Conservation (phyloP, 768 basidiomycete genomes). For the Phallus indusiatus region DNA sequence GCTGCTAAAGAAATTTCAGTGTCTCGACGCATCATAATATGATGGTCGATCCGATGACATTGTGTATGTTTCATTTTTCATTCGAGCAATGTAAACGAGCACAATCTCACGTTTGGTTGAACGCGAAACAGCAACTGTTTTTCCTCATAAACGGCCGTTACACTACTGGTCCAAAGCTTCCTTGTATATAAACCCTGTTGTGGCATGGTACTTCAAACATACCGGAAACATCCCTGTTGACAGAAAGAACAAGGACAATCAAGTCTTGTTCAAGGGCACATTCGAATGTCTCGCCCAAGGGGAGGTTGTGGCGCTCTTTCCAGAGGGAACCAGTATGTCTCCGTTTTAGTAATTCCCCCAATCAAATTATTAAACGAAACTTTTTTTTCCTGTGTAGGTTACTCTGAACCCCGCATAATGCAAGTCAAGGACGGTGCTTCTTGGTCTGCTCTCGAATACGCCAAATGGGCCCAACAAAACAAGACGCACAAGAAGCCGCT, state of each 20-base stretch:
- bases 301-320: slow-evolving; percentile 85
- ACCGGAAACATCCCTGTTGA: slow-evolving; percentile 99
- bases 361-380: not conserved
- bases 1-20: too few species aligned
- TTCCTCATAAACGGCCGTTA: slow-evolving; percentile 72
- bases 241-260: slow-evolving; percentile 87
- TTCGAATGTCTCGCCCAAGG: slow-evolving; percentile 77
- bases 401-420: slow-evolving; percentile 80
- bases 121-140: slow-evolving; percentile 54
- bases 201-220: slow-evolving; percentile 66
- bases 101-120: slow-evolving; percentile 12
- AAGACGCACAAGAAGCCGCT: slow-evolving; percentile 40
- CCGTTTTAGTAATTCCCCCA: not conserved
- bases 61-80: slow-evolving; percentile 51
- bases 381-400: slow-evolving; percentile 22
- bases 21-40: slow-evolving; percentile 90
- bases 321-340: slow-evolving; percentile 66
- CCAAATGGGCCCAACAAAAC: slow-evolving; percentile 61
- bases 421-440: slow-evolving; percentile 83
- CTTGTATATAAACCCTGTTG: slow-evolving; percentile 71
- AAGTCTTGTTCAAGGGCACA: slow-evolving; percentile 78
- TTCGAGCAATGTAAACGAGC: too few species aligned
- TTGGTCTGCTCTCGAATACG: slow-evolving; percentile 92
- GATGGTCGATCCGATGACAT: slow-evolving; percentile 80
- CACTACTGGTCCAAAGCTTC: slow-evolving; percentile 94